A percentile compares a stretch with the other conserved stretches of the same genome.
These are phyloP conservation scores for Nyssa sinensis DNA, from an alignment of 148 eudicot species.

Conservation along the genomic window DNA sequence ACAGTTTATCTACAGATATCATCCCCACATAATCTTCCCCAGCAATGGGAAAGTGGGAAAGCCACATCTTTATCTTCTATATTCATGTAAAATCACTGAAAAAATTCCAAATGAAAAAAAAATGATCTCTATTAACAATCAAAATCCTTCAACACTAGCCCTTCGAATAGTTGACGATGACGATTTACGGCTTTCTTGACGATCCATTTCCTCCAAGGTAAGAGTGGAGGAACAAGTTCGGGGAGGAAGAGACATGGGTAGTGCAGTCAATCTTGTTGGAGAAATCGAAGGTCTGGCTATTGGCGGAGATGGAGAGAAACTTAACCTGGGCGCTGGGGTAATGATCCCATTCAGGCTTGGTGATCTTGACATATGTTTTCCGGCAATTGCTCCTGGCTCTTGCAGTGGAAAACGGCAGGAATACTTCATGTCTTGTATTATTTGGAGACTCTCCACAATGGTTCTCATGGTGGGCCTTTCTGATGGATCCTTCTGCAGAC, in stretches of 20 bases:
- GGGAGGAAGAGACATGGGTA: slow-evolving; percentile 51
- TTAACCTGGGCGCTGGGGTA: slow-evolving; percentile 37
- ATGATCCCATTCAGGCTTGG: slow-evolving; percentile 67
- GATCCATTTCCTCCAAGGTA: slow-evolving; percentile 46
- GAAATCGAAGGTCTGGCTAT: slow-evolving; percentile 32
- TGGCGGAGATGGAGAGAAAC: slow-evolving; percentile 58
- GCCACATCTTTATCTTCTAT: slow-evolving; percentile 21
- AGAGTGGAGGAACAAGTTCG: slow-evolving; percentile 52
- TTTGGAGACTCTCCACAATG: slow-evolving; percentile 55
- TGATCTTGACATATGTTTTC: slow-evolving; percentile 71
- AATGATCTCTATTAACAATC: slow-evolving; percentile 45
- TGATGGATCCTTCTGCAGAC: slow-evolving; percentile 89
- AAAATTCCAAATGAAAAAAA: slow-evolving; percentile 21
- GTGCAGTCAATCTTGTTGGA: slow-evolving; percentile 30
- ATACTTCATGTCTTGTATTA: slow-evolving; percentile 73
- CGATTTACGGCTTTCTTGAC: slow-evolving; percentile 48
- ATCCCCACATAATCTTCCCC: background rate
- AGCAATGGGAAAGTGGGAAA: background rate
- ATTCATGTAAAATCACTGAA: slow-evolving; percentile 10
- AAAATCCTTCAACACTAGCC: slow-evolving; percentile 83
- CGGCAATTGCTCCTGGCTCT: slow-evolving; percentile 59
- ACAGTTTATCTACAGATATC: slow-evolving; percentile 16
- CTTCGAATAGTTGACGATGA: slow-evolving; percentile 50
- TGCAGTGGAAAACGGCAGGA: slow-evolving; percentile 78
- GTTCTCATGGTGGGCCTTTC: slow-evolving; percentile 96